A percentile compares a stretch with the other conserved stretches of the same genome.
Evolutionary conservation across 164 flowering plant genomes (phyloP).

Genomic region (Berberis vulgaris): DNA sequence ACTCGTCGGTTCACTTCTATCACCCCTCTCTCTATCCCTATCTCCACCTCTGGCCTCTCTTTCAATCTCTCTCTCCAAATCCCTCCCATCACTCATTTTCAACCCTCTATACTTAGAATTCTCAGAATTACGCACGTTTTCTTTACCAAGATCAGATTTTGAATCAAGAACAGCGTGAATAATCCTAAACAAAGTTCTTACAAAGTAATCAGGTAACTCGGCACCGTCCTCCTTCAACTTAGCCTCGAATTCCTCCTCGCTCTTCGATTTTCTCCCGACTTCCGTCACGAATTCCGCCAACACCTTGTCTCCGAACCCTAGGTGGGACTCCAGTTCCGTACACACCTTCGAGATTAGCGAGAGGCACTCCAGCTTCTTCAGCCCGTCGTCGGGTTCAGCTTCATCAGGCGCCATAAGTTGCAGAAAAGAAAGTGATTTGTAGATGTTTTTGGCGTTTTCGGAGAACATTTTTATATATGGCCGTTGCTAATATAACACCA

Average conservation of each 20-base stretch:
- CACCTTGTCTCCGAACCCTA: slow-evolving; percentile 70
- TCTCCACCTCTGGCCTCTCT: slow-evolving; percentile 2
- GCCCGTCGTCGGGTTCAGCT: slow-evolving; percentile 19
- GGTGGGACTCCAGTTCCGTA: slow-evolving; percentile 64
- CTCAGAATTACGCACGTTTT: background rate
- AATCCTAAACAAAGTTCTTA: slow-evolving; percentile 58
- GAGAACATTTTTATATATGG: too few species aligned
- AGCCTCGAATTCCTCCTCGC: slow-evolving; percentile 61
- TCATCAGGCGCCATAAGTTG: background rate
- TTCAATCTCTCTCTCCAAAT: slow-evolving; percentile 1
- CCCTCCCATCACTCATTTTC: background rate
- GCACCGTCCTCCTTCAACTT: slow-evolving; percentile 70
- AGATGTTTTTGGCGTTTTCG: too few species aligned
- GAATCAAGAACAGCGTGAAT: slow-evolving; percentile 80
- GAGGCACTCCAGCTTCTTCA: slow-evolving; percentile 67
- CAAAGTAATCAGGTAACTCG: slow-evolving; percentile 85
- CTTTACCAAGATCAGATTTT: slow-evolving; percentile 5
- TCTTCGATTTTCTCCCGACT: slow-evolving; percentile 42
- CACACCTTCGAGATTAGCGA: slow-evolving; percentile 86
- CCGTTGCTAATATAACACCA: too few species aligned
- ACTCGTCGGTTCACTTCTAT: slow-evolving; percentile 8
- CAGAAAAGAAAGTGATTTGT: too few species aligned
- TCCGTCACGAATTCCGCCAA: slow-evolving; percentile 81
- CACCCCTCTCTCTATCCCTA: slow-evolving; percentile 20
- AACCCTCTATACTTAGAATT: too few species aligned